Evolutionary conservation across 108 stramenopile species (phyloP), one percentile per base, ranked within the genome.

Genomic region (Cyclotella kingstonii): DNA sequence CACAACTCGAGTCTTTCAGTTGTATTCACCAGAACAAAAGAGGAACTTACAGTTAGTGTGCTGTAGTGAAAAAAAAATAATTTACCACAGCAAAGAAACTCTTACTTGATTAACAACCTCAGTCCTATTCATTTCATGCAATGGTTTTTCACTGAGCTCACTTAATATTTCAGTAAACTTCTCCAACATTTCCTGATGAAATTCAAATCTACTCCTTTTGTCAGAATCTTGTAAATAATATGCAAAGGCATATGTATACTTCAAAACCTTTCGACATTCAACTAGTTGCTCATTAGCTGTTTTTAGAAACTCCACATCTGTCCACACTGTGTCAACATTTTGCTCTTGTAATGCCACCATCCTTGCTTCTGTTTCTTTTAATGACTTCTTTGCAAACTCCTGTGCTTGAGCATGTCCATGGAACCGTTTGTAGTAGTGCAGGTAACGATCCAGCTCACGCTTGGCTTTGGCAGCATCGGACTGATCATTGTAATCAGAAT

Each of bases 181-280:
- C 63, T 99, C 98, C 43, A 99, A 68, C 92, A 96, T 95, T 73
- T 97, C 95, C 68, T 99, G 98, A 63, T 97, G 95, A 83, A 96
- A 80, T 70, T 98, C 98, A 71, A 97, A 99, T 29, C 96, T 89
- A 42, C 86, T 84, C 79, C 92, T 95, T 38, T 76, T 76, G 28
- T 76, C 54, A 9, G 22, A 43, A 58, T 70, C 75, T 17, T 57
- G 29, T 62, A 97, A 68, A 78, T 95, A 98, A 77, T 94, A 98
- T 23, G 90, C 97, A 78, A 84, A 94, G 38, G 91, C 78, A 72
- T 95, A 95, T 5, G 98, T 95, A 68, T 94, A 97, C 81, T 98
- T 98, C 62, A 99, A 81, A 11, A 97, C 97, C 19, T 96, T 89
- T 40, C 97, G 85, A 68, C 97, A 97, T 82, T 97, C 95, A 36